phyloP scores from a whole-genome alignment of 2,329 filamentous ascomycete species.

The Juglanconis oblonga region DNA sequence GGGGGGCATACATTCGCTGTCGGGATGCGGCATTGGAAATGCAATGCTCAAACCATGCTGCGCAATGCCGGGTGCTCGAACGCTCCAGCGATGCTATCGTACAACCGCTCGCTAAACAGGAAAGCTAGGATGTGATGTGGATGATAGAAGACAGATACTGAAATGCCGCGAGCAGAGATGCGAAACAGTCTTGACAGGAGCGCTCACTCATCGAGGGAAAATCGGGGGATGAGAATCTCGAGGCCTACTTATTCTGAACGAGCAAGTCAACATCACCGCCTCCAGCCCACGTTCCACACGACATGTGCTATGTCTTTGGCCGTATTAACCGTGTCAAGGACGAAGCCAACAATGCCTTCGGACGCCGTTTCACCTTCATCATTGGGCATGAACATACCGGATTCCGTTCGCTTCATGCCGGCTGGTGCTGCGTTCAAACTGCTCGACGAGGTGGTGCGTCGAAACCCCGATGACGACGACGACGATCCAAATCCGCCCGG shows the following conservation, averaged over 20 bases:
- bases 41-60: conserved; percentile 11
- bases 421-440: conserved; percentile 50
- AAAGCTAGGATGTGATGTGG: not conserved
- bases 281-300: conserved; percentile 70
- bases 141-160: conserved; percentile 7
- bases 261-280: conserved; percentile 40
- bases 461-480: conserved; percentile 31
- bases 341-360: conserved; percentile 69
- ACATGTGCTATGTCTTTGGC: conserved; percentile 69
- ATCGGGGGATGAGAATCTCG: conserved; percentile 8
- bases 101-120: conserved; percentile 16
- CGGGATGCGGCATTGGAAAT: conserved; percentile 1
- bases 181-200: conserved; percentile 1
- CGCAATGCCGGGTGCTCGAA: conserved; percentile 4
- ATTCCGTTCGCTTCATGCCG: conserved; percentile 74
- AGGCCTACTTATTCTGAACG: conserved; percentile 28
- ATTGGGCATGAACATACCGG: conserved; percentile 89
- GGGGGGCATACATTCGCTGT: not conserved
- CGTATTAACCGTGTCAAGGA: conserved; percentile 77
- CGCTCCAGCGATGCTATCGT: conserved; percentile 14
- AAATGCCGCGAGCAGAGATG: conserved; percentile 2
- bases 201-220: conserved; percentile 6
- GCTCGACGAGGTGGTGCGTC: conserved; percentile 46
- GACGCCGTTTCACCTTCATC: conserved; percentile 68
- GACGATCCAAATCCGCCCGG: conserved; percentile 10